These are phyloP conservation scores for Geotrichum siamense DNA, from an alignment of 1,139 yeast genomes.

Conservation along the genomic window DNA sequence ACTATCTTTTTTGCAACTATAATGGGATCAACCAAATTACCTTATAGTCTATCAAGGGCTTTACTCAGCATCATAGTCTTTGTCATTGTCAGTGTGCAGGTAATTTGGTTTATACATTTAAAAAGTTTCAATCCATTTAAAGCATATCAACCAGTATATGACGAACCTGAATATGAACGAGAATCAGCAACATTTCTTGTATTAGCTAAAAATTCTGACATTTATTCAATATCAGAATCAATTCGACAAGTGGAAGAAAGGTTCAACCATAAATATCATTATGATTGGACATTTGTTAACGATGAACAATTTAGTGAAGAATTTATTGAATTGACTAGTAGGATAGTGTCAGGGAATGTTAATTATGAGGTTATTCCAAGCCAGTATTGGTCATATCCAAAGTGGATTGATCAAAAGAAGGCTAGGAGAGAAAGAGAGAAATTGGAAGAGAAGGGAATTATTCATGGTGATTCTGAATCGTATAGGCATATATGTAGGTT, in stretches of 20 bases:
- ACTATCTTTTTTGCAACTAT: no score
- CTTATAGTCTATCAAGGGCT: no score
- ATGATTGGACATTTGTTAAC: constrained; percentile 74
- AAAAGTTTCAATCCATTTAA: no score
- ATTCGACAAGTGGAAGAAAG: constrained; percentile 61
- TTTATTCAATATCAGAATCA: constrained; percentile 50
- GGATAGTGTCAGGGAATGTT: constrained; percentile 51
- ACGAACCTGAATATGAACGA: constrained; percentile 2
- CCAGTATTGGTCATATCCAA: constrained; percentile 71
- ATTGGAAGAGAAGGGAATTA: constrained; percentile 44
- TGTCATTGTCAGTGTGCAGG: no score
- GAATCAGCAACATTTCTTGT: constrained; percentile 63
- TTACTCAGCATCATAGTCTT: no score
- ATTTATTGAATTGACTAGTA: constrained; percentile 41
- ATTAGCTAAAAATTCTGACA: constrained; percentile 64
- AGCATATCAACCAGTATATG: no score
- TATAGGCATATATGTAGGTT: constrained; percentile 88
- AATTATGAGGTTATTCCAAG: constrained; percentile 57
- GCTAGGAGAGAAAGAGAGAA: constrained; percentile 47
- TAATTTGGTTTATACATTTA: no score
- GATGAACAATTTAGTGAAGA: constrained; percentile 50
- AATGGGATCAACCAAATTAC: no score
- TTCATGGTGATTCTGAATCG: constrained; percentile 59
- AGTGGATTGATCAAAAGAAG: constrained; percentile 49
- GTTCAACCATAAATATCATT: constrained; percentile 56